phyloP scores from a whole-genome alignment of 768 basidiomycete species.

The Calvatia gigantea region DNA sequence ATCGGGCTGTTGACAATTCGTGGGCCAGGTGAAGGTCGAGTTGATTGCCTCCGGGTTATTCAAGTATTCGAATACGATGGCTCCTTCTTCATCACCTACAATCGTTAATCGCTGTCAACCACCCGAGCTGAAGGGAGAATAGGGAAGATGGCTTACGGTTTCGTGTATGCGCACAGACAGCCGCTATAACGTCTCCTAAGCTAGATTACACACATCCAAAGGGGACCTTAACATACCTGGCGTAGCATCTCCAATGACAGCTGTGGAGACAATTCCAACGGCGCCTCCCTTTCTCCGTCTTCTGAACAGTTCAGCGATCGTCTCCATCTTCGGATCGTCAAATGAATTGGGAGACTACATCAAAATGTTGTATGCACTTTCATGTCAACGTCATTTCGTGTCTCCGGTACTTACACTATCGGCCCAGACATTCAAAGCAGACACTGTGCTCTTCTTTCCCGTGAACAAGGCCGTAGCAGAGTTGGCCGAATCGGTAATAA shows the following conservation, averaged over 20 bases:
- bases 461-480: conserved; percentile 43
- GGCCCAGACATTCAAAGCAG: conserved; percentile 37
- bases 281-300: conserved; percentile 32
- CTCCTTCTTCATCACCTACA: conserved; percentile 26
- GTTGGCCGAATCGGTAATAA: conserved; percentile 47
- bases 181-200: conserved; percentile 21
- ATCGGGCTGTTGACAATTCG: conserved; percentile 37
- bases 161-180: conserved; percentile 39
- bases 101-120: neutral
- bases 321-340: conserved; percentile 43
- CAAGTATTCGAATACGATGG: conserved; percentile 36
- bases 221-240: conserved; percentile 28
- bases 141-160: conserved; percentile 25
- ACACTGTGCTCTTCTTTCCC: conserved; percentile 41
- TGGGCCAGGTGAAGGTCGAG: conserved; percentile 35
- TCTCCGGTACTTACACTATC: conserved; percentile 32
- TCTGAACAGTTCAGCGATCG: conserved; percentile 42
- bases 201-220: neutral
- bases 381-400: neutral
- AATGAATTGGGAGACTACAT: conserved; percentile 34
- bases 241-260: conserved; percentile 41
- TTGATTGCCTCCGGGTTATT: conserved; percentile 29
- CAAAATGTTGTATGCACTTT: neutral
- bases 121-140: neutral
- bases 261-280: conserved; percentile 44